Evolutionary conservation across 768 basidiomycete species (phyloP), one percentile per base, ranked within the genome.

Genomic region (Trametes cinnabarina): DNA sequence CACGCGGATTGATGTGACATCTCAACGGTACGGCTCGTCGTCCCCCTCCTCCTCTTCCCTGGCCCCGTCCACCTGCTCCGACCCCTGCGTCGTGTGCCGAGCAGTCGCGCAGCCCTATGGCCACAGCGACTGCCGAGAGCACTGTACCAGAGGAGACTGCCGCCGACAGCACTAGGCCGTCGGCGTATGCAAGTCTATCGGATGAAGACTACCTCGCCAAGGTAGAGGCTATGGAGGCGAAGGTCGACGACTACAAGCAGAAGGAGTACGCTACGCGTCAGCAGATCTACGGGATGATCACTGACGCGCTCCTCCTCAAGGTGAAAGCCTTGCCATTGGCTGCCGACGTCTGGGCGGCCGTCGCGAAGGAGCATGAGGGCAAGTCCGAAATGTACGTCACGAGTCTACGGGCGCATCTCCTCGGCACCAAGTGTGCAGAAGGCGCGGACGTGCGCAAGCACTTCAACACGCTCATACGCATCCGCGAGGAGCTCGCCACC

Each of bases 281-380:
- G 51, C 51, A 52, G n/a, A 47, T 55, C 37, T 55, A 55, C 26
- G 22, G 35, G 25, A 55, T 20, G 37, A 47, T 55, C 32, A 37
- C 32, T 34, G 54, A 47, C 35, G 22, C 42, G 7, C 44, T 55
- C 14, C 42, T 47, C n/a, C 26, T 55, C 44, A 47, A 47, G 15
- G 39, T 55, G 23, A 37, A 47, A 22, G 15, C 34, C 46, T 32
- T 47, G 5, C 35, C 44, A 3, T 14, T 19, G 15, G 46, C 54
- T 4, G 22, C 32, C 1, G 34, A 11, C 26, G 46, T 47, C 44
- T 55, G 47, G 54, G 20, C 17, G 2, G 51, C 51, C 19, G 42
- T 53, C 28, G 20, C 20, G 12, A 17, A 22, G 9, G 22, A 40
- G 40, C 41, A 34, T 14, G 41, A 53, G 25, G 41, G 42, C 10